A percentile compares a stretch with the other conserved stretches of the same genome.
Evolutionary conservation across 2,329 filamentous ascomycete genomes (phyloP).

Genomic region (Penicillium expansum): DNA sequence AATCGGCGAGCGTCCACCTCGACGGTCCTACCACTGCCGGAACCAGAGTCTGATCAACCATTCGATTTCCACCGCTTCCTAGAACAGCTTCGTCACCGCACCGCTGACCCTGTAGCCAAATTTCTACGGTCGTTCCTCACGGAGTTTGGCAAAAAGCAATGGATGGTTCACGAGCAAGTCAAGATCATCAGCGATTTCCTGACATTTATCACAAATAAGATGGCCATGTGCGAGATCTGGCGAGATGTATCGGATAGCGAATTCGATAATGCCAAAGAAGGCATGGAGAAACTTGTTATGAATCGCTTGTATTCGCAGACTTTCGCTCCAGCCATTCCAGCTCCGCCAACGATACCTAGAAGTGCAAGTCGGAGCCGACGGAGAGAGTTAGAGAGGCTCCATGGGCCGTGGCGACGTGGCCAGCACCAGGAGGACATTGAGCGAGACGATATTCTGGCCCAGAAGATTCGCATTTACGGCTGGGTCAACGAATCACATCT

Average conservation of each 20-base stretch:
- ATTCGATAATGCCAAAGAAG: slow-evolving; percentile 96
- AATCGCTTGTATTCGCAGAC: slow-evolving; percentile 94
- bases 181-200: slow-evolving; percentile 98
- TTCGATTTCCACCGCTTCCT: slow-evolving; percentile 98
- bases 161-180: slow-evolving; percentile 99
- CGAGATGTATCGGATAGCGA: slow-evolving; percentile 91
- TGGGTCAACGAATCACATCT: slow-evolving; percentile 93
- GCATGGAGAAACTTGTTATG: slow-evolving; percentile 99
- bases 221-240: slow-evolving; percentile 97
- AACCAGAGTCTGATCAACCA: slow-evolving; percentile 78
- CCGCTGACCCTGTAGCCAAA: slow-evolving; percentile 94
- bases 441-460: slow-evolving; percentile 88
- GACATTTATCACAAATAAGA: slow-evolving; percentile 96
- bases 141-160: slow-evolving; percentile 96
- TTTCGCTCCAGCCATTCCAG: slow-evolving; percentile 88
- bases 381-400: slow-evolving; percentile 64
- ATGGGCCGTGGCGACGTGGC: slow-evolving; percentile 80
- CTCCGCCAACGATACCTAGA: slow-evolving; percentile 65
- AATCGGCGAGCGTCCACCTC: slow-evolving; percentile 38
- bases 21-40: slow-evolving; percentile 62
- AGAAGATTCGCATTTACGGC: slow-evolving; percentile 95
- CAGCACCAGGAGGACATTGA: slow-evolving; percentile 99
- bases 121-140: slow-evolving; percentile 91
- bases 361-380: slow-evolving; percentile 62
- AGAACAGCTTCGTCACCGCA: slow-evolving; percentile 91